These are phyloP conservation scores for Ormosia semicastrata DNA, from an alignment of 306 rosid species.

Conservation along the genomic window DNA sequence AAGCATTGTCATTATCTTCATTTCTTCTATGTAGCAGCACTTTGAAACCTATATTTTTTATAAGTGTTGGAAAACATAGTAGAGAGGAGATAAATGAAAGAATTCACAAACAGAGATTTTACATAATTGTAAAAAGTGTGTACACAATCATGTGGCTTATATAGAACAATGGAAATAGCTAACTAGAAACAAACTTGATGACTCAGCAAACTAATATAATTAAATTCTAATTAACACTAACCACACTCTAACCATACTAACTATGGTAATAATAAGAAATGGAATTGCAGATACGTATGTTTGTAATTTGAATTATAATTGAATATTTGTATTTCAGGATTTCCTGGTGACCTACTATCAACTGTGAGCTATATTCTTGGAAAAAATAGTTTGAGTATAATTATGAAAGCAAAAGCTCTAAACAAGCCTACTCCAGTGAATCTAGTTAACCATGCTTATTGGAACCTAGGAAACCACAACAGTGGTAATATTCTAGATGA, in stretches of 20 bases:
- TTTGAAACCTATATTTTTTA: not conserved
- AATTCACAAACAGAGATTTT: not conserved
- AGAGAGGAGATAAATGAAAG: too few relatives aligned
- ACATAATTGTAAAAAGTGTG: not conserved
- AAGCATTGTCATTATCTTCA: not conserved
- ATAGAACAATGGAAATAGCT: not conserved
- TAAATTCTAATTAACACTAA: too few relatives aligned
- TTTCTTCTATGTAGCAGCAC: not conserved
- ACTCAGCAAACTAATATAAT: not conserved
- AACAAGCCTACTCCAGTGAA: constrained; percentile 74
- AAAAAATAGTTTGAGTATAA: constrained; percentile 33
- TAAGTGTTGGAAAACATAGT: not conserved
- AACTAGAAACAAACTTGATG: too few relatives aligned
- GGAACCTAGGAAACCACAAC: constrained; percentile 72
- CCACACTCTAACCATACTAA: too few relatives aligned
- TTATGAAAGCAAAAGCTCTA: constrained; percentile 56
- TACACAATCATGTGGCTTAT: not conserved
- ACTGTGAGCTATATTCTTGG: constrained; percentile 43
- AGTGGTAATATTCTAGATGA: constrained; percentile 57
- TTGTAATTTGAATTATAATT: not conserved
- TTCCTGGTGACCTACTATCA: constrained; percentile 61
- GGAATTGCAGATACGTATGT: not conserved
- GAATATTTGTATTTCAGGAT: constrained; percentile 39
- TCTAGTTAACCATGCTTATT: constrained; percentile 57
- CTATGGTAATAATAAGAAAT: not conserved